Base-by-base conservation (phyloP, 2,329 filamentous ascomycete species). In the Westerdykella ornata region DNA sequence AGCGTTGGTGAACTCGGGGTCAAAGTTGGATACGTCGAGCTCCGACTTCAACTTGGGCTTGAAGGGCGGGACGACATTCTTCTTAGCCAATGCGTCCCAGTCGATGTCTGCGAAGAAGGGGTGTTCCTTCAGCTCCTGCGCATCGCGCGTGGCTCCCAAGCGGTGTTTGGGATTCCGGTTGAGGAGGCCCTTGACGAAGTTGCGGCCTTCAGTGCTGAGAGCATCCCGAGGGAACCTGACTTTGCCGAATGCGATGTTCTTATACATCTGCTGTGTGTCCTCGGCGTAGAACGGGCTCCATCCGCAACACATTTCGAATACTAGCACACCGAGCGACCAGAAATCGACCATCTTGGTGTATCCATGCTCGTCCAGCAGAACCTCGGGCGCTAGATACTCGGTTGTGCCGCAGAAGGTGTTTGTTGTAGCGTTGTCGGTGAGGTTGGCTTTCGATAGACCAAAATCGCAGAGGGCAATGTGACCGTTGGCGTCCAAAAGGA, bases 301-400 rank as follows among this genome's bases (percentile, higher is more conserved):
- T 26, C 92, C 92, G 58, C 92, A 98, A 72, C 92, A 98, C 92
- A 98, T 98, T 68, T 98, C 92, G 58, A 98, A 98, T 1, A 98
- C 92, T 41, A 98, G 75, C 36, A 98, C 92, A 43, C 92, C 92
- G 11, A 98, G 76, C 1, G 92, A 98, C 92, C 92, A 98, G 67
- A 97, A 98, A 66, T 98, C 92, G 5, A 98, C 92, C 92, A 98
- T 97, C 72, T 97, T 97, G 41, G 92, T 97, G 68, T 98, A 98
- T 26, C 92, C 92, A 58, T 88, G 86, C 70, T 98, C 92, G 54
- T 98, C 92, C 34, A 98, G 72, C 12, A 98, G 75, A 2, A 97
- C 92, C 62, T 98, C 92, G 0, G 92, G 92, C 0, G 92, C 92
- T 15, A 98, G 77, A 62, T 98, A 98, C 65, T 98, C 92, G 0